phyloP scores from a whole-genome alignment of 352 stramenopile species.

The Phytophthora megakarya region DNA sequence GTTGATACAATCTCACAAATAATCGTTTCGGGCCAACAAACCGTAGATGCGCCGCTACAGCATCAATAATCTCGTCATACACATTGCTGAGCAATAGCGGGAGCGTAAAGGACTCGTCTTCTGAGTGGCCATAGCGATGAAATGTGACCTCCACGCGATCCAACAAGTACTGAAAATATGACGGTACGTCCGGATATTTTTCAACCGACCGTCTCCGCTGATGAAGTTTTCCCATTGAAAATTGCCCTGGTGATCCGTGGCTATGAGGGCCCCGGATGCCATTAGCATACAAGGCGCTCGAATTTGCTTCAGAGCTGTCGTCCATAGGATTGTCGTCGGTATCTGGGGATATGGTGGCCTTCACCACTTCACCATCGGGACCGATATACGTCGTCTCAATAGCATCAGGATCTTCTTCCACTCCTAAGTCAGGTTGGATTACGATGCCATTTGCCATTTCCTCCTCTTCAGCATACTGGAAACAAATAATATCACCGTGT shows the following conservation, averaged over 20 bases:
- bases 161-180: conserved; percentile 85
- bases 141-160: conserved; percentile 83
- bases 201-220: conserved; percentile 27
- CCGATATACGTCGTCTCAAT: conserved; percentile 32
- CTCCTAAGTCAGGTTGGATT: conserved; percentile 22
- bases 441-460: conserved; percentile 24
- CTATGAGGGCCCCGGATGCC: conserved; percentile 22
- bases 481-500: conserved; percentile 86
- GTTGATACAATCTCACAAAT: conserved; percentile 81
- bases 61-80: conserved; percentile 79
- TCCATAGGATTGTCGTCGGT: conserved; percentile 23
- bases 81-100: conserved; percentile 67
- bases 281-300: conserved; percentile 20
- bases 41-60: conserved; percentile 49
- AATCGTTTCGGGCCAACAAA: conserved; percentile 49
- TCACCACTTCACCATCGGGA: conserved; percentile 37
- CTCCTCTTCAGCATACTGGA: conserved; percentile 59
- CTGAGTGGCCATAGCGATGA: conserved; percentile 48
- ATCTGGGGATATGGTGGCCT: conserved; percentile 16
- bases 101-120: conserved; percentile 57
- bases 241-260: conserved; percentile 18
- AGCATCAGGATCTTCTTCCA: conserved; percentile 34
- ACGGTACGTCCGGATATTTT: conserved; percentile 69
- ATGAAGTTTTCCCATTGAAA: conserved; percentile 7
- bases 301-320: conserved; percentile 6